phyloP scores from a whole-genome alignment of 2,329 filamentous ascomycete genomes.

The Penicillium sp. region DNA sequence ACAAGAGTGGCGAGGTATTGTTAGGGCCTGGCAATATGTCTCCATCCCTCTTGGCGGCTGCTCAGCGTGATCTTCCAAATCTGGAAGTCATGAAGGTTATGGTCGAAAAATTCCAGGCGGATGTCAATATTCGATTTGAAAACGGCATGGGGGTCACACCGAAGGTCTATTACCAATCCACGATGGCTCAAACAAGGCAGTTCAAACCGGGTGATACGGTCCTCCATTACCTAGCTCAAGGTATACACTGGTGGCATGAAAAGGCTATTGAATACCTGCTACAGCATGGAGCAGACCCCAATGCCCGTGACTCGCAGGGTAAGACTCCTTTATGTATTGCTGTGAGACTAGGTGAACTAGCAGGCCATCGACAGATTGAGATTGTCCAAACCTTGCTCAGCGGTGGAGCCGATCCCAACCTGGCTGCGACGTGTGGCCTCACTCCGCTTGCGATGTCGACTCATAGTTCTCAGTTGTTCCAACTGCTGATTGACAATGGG shows the following conservation, averaged over 20 bases:
- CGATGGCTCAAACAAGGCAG: slow-evolving; percentile 2
- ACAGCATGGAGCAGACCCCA: slow-evolving; percentile 24
- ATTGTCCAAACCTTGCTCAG: slow-evolving; percentile 20
- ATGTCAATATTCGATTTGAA: slow-evolving; percentile 22
- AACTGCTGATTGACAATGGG: slow-evolving; percentile 19
- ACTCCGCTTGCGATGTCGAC: slow-evolving; percentile 20
- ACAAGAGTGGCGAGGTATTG: slow-evolving; percentile 7
- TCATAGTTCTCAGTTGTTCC: slow-evolving; percentile 16
- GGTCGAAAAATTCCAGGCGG: slow-evolving; percentile 22
- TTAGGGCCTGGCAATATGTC: not conserved
- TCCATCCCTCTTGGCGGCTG: slow-evolving; percentile 22
- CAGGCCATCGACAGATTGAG: slow-evolving; percentile 18
- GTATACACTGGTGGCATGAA: slow-evolving; percentile 28
- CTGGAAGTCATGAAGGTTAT: slow-evolving; percentile 24
- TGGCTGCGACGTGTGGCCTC: slow-evolving; percentile 19
- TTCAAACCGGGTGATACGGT: slow-evolving; percentile 24
- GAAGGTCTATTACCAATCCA: slow-evolving; percentile 17
- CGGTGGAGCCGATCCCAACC: slow-evolving; percentile 24
- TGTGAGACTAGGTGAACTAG: slow-evolving; percentile 3
- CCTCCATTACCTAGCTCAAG: slow-evolving; percentile 25
- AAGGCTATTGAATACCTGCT: slow-evolving; percentile 23
- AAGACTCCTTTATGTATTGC: slow-evolving; percentile 18
- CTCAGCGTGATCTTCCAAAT: slow-evolving; percentile 21
- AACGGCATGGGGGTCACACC: slow-evolving; percentile 10
- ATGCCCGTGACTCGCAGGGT: slow-evolving; percentile 12